phyloP scores from a whole-genome alignment of 345 rosid genomes.

The Eucalyptus urophylla region DNA sequence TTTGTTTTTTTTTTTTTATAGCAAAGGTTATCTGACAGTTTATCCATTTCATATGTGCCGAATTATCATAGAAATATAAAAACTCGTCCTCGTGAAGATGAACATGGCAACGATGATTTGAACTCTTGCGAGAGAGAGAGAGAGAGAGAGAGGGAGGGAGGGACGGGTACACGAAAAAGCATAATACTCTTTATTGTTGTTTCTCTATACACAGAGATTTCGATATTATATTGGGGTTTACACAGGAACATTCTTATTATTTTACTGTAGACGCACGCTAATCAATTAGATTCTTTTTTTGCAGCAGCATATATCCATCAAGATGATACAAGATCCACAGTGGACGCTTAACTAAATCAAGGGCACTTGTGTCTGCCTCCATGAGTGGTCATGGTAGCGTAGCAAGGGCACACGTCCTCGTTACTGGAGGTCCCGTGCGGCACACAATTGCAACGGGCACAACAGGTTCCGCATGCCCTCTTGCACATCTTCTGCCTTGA shows the following conservation, averaged over 20 bases:
- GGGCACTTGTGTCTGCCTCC: slow-evolving; percentile 81
- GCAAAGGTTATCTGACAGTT: too few relatives aligned
- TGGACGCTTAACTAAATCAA: neutral
- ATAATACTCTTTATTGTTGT: neutral
- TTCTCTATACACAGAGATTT: neutral
- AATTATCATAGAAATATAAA: too few relatives aligned
- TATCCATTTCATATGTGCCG: too few relatives aligned
- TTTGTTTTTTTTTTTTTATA: too few relatives aligned
- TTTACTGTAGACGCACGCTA: neutral
- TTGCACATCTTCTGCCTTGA: slow-evolving; percentile 50
- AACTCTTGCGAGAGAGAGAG: neutral
- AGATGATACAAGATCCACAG: neutral
- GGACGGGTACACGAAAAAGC: neutral
- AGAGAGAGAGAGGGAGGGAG: accelerated
- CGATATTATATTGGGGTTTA: neutral
- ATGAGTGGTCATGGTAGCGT: slow-evolving; percentile 58
- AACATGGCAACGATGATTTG: too few relatives aligned
- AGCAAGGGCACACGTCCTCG: slow-evolving; percentile 53
- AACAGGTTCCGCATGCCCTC: slow-evolving; percentile 72
- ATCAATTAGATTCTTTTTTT: neutral
- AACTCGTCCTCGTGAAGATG: too few relatives aligned
- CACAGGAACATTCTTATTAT: neutral
- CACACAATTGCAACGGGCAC: slow-evolving; percentile 61
- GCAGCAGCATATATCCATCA: neutral
- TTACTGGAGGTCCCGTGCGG: slow-evolving; percentile 72